Evolutionary conservation across 106 monocot genomes (phyloP), one percentile per base, ranked within the genome.

Genomic region (Dioscorea zingiberensis): DNA sequence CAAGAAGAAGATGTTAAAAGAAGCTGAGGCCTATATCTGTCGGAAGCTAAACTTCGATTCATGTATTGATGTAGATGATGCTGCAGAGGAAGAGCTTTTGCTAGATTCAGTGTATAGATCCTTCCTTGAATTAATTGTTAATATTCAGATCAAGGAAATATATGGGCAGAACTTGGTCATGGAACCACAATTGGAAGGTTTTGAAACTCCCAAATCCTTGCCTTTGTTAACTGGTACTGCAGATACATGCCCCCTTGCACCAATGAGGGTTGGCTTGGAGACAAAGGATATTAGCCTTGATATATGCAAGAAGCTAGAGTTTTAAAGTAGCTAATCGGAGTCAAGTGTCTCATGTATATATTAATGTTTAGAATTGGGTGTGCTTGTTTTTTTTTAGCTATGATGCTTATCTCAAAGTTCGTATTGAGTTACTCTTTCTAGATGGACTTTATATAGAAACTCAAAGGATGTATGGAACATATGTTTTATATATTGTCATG

Each of bases 181-280:
- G 13, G 63, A 72, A 11, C 46, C 70, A 6, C 23, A 32, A 38
- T 38, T 51, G 27, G 76, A 77, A 67, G 75, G 77, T 3, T 67
- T 58, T 1, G 77, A 59, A 59, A 92, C 92, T 12, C 92, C 92
- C 19, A 79, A 71, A n/a, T 58, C 62, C 32, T 11, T 62, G 29
- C 81, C 78, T 54, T 44, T 84, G 0, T 69, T 83, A 46, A 76
- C 61, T 9, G 76, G 82, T 14, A 44, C 76, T 62, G 73, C 76
- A 32, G 73, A 79, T 29, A 79, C 82, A 12, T 87, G 82, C 21
- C 86, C 82, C 7, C 67, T 71, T 66, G 86, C 86, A 25, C 86
- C 86, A 27, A 44, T 49, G 60, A 73, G 73, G 71, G 58, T 65
- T 1, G 16, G 2, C 54, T 54, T 67, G 30, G 70, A 69, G 24